Base-by-base conservation (phyloP, 805 yeast genomes). In the Pichia phayaonensis region DNA sequence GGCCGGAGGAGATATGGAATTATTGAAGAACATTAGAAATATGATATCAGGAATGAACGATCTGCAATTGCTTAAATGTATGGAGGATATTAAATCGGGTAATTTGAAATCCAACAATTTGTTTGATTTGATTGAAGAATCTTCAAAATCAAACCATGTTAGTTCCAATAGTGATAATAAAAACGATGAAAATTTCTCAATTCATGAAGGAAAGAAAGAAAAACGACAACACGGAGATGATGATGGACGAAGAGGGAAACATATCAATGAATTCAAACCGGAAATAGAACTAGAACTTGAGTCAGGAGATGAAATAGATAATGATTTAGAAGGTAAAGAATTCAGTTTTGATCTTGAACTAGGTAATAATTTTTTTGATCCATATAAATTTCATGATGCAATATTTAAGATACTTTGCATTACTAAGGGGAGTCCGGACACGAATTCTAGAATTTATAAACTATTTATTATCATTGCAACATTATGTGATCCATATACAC, bases 401-500 rank as follows among this genome's bases (percentile, higher is more conserved):
- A 39, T 72, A 2, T 57, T 58, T 38, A 59, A 58, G 40, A 48
- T 67, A 2, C 49, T 69, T 20, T 57, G 59, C 3, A 51, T 69
- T 2, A 43, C 52, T 1, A 50, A 56, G 1, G 61, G 63, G 2
- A 22, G 56, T 1, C 56, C 59, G 2, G 27, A 46, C 2, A 20
- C 6, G 2, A 51, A 50, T 29, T 56, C 51, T 12, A 36, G 57
- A 39, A 34, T 57, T 13, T 52, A 61, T 56, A 55, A 48, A 20
- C 42, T 65, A 11, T 65, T 65, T 46, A 46, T 58, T 7, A 55
- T 66, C 0, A 47, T 77, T 3, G 62, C 75, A 2, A 59, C 70
- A 0, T 55, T 79, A 45, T 70, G 72, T 8, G 90, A 85, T 61
- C 88, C 90, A 2, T 70, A 75, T 57, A 81, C 90, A 1, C 88